Conservation (phyloP, 306 rosid genomes). For the Vigna nakashimae region DNA sequence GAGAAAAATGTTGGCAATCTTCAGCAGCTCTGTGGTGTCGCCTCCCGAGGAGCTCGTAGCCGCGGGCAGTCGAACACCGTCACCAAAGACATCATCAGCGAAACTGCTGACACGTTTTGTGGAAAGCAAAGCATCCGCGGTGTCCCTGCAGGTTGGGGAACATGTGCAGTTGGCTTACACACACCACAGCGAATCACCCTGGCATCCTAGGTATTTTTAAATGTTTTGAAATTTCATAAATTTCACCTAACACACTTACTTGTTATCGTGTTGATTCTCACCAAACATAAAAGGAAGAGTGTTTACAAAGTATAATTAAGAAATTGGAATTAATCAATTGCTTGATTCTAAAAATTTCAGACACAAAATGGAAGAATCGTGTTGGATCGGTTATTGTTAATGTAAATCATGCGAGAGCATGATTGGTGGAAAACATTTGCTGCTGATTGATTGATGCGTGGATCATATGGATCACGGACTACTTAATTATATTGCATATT, state of each 20-base stretch:
- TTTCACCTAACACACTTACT: not conserved
- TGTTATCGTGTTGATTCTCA: too few species aligned
- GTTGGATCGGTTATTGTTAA: constrained; percentile 5
- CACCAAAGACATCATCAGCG: constrained; percentile 72
- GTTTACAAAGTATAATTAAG: not conserved
- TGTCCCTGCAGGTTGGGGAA: constrained; percentile 80
- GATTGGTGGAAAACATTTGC: not conserved
- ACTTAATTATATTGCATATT: constrained; percentile 9
- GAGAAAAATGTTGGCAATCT: constrained; percentile 77
- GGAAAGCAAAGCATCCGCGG: constrained; percentile 58
- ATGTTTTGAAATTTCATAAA: not conserved
- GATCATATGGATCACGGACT: constrained; percentile 11
- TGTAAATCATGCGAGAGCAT: not conserved
- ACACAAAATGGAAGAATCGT: not conserved
- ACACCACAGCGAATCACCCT: constrained; percentile 76
- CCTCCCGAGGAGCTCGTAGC: constrained; percentile 97
- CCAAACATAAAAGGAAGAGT: too few species aligned
- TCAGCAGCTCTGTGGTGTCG: constrained; percentile 78
- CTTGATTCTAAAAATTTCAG: not conserved
- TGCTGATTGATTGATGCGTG: not conserved
- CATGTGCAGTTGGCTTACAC: constrained; percentile 77
- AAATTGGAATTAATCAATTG: not conserved
- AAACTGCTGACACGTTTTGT: constrained; percentile 71
- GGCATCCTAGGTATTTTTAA: constrained; percentile 71
- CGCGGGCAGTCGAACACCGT: constrained; percentile 94